Evolutionary conservation across 2,329 filamentous ascomycete species (phyloP).

Genomic region (Colletotrichum simmondsii): DNA sequence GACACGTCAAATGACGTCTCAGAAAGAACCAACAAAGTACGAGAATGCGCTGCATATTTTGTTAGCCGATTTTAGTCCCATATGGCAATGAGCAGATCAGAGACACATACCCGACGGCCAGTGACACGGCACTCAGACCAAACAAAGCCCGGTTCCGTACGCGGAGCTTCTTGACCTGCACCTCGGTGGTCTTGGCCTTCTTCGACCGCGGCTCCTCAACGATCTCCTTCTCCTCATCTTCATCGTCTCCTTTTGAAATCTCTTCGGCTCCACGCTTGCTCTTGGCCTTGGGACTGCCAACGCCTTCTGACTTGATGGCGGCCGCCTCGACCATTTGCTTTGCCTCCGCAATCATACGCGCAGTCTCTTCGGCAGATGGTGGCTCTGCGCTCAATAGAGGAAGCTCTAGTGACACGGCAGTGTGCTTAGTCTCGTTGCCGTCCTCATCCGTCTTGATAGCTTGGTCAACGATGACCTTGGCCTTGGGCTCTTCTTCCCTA

Average conservation of each 20-base stretch:
- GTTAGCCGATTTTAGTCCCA: conserved; percentile 28
- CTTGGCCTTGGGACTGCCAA: conserved; percentile 47
- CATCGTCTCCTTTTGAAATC: conserved; percentile 73
- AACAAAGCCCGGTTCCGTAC: conserved; percentile 88
- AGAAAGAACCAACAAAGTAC: conserved; percentile 64
- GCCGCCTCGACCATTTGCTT: conserved; percentile 86
- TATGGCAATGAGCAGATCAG: neutral
- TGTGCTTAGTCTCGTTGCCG: conserved; percentile 75
- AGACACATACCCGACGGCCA: conserved; percentile 80
- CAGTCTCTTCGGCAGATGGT: conserved; percentile 80
- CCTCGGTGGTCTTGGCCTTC: conserved; percentile 79
- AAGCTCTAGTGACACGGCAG: conserved; percentile 80
- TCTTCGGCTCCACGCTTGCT: conserved; percentile 82
- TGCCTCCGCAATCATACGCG: conserved; percentile 86
- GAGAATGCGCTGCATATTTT: conserved; percentile 54
- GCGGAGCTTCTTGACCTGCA: conserved; percentile 84
- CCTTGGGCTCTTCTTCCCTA: conserved; percentile 66
- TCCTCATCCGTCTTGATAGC: conserved; percentile 64
- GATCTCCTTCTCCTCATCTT: conserved; percentile 57
- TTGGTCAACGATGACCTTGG: conserved; percentile 78
- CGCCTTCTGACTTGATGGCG: conserved; percentile 53
- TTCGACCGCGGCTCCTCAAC: conserved; percentile 69
- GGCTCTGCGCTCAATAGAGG: conserved; percentile 71
- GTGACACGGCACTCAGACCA: conserved; percentile 81
- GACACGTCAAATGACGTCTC: conserved; percentile 32